These are phyloP conservation scores for Emmonsiellopsis sp. DNA, from an alignment of 2,329 filamentous ascomycete genomes.

Conservation along the genomic window DNA sequence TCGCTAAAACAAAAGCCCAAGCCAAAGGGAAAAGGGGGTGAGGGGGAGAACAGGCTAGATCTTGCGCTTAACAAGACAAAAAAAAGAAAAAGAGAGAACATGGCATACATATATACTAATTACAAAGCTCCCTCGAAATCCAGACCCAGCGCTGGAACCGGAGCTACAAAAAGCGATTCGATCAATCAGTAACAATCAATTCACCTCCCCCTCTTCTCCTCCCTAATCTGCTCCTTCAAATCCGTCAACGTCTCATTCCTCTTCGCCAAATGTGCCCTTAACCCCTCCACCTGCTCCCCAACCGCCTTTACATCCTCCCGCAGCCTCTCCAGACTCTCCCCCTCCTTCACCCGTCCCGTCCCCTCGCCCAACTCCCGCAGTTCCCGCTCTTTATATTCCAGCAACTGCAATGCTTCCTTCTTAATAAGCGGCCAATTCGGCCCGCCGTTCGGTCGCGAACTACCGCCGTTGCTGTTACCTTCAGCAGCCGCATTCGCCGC, in stretches of 20 bases:
- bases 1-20: too few relatives aligned
- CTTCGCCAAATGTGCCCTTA: conserved; percentile 72
- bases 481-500: conserved; percentile 68
- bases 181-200: neutral
- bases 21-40: too few relatives aligned
- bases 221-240: conserved; percentile 73
- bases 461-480: conserved; percentile 43
- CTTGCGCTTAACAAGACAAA: too few relatives aligned
- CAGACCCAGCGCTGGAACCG: neutral
- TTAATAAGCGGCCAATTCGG: conserved; percentile 87
- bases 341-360: conserved; percentile 46
- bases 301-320: conserved; percentile 81
- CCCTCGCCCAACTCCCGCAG: conserved; percentile 62
- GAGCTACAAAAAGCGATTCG: conserved; percentile 1
- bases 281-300: conserved; percentile 85
- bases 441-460: conserved; percentile 53
- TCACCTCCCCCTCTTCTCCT: conserved; percentile 51
- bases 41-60: too few relatives aligned
- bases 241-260: conserved; percentile 68
- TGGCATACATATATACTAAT: too few relatives aligned
- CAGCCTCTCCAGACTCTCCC: conserved; percentile 65
- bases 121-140: too few relatives aligned
- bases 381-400: conserved; percentile 87
- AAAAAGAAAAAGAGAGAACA: too few relatives aligned
- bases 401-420: conserved; percentile 81